Evolutionary conservation across 192 early-diverging fungal species (phyloP), one percentile per base, ranked within the genome.

Genomic region (Chytriomyces sp.): DNA sequence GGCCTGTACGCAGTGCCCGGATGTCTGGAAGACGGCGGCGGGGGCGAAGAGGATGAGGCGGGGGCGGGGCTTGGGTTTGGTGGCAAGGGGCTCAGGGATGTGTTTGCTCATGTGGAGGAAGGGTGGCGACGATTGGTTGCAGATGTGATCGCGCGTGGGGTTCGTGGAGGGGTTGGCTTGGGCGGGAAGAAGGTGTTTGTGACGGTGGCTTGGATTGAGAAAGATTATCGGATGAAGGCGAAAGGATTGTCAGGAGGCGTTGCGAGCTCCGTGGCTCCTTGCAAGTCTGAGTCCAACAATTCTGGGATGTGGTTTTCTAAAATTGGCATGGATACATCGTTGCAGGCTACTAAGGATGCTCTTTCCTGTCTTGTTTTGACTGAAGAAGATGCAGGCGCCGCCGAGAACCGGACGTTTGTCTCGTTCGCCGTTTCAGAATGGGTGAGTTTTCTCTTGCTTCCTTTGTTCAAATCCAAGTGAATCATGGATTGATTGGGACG

Each of bases 181-280:
- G 59, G 28, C 7, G 59, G 54, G 26, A 10, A 36, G 58, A 60
- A 64, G 62, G 37, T 64, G 37, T 44, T 44, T 64, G 37, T 64
- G 12, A 44, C 62, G 6, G 22, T 30, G 12, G 62, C 62, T 10
- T 64, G 62, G 62, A 64, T 64, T 64, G 62, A 64, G 40, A 64
- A 64, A 28, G 28, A 33, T 22, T 64, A 64, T 44, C 62, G 62
- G 37, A 64, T 64, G 62, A 64, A 64, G 40, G 49, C n/a, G 14
- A 64, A 64, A 34, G 49, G 22, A 12, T 8, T 5, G 10, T 6
- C 10, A 22, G 54, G 14, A 26, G 28, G 10, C 26, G 54, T 30
- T 17, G 58, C 17, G 19, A 36, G 25, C 37, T 30, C 5, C 19
- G 58, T 30, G 14, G 58, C 32, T 33, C 6, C 32, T 60, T 60